Base-by-base conservation (phyloP, 768 basidiomycete genomes). In the Boletus huronensis region DNA sequence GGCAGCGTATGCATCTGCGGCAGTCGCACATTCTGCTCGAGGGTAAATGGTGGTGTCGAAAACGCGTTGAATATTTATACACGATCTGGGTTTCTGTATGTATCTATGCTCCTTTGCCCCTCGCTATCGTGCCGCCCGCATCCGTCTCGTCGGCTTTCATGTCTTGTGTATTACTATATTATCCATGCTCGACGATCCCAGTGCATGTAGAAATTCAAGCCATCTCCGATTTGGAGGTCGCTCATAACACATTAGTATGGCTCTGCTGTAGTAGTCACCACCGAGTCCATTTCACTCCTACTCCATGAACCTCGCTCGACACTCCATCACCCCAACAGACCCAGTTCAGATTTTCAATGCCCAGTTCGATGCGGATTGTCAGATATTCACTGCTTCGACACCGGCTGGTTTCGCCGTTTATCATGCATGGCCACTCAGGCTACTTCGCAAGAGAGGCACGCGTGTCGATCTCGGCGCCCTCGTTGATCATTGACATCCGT, bases 391-490 rank as follows among this genome's bases (percentile, higher is more conserved):
- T 0, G 77, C 83, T 19, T 79, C 88, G 5, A 91, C 89, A 6
- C 85, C 85, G 25, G 83, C 82, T 55, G 91, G 91, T 53, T 93
- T 92, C 66, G 90, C 89, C 8, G 81, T 93, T 28, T 93, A 93
- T 71, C 83, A 79, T 55, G 75, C 88, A 55, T 84, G 79, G 67
- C 91, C 91, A 21, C 78, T 93, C 50, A 79, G 81, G 64, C 79
- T 93, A 54, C 76, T 93, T 64, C 83, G 87, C 69, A 91, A 87
- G 75, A 85, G 87, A 74, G 92, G 91, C 89, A 75, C 61, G 69
- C 59, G 35, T 49, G n/a, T 48, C 45, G 31, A 19, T 26, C 32
- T 50, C 23, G 13, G 17, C 23, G n/a, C 8, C 23, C 31, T 43
- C n/a, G n/a, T 60, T 38, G 38, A 51, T 40, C 32, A 31, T 56